Conservation (phyloP, 306 rosid species). For the Sphenostylis stenocarpa region DNA sequence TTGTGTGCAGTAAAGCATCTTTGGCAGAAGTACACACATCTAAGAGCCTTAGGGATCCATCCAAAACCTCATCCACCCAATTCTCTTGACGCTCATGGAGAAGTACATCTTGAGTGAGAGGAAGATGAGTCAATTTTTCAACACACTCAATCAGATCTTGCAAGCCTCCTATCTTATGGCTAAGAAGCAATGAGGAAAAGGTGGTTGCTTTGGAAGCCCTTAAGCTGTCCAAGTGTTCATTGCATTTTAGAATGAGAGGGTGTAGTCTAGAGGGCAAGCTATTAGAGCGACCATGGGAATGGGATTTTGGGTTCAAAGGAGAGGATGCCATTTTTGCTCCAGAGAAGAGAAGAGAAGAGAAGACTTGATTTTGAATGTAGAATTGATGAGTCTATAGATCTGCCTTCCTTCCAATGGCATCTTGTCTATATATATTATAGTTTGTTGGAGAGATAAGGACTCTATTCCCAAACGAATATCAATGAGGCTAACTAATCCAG, state of each 20-base stretch:
- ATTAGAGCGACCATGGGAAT: conserved; percentile 25
- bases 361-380: conserved; percentile 22
- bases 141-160: conserved; percentile 31
- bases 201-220: conserved; percentile 26
- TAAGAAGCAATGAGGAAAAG: conserved; percentile 25
- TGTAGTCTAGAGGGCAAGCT: conserved; percentile 36
- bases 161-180: conserved; percentile 19
- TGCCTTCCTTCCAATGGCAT: conserved; percentile 24
- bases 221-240: conserved; percentile 22
- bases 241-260: conserved; percentile 31
- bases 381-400: conserved; percentile 26
- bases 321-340: conserved; percentile 37
- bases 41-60: conserved; percentile 31
- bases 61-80: conserved; percentile 21
- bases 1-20: conserved; percentile 34
- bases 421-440: conserved; percentile 25
- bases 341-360: neutral
- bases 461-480: conserved; percentile 4
- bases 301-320: conserved; percentile 27
- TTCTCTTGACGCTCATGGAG: neutral
- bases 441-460: conserved; percentile 29
- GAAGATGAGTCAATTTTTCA: conserved; percentile 12
- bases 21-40: conserved; percentile 34
- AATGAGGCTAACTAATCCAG: conserved; percentile 28
- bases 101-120: conserved; percentile 23